These are phyloP conservation scores for Ceratonia siliqua DNA, from an alignment of 306 rosid genomes.

Conservation along the genomic window DNA sequence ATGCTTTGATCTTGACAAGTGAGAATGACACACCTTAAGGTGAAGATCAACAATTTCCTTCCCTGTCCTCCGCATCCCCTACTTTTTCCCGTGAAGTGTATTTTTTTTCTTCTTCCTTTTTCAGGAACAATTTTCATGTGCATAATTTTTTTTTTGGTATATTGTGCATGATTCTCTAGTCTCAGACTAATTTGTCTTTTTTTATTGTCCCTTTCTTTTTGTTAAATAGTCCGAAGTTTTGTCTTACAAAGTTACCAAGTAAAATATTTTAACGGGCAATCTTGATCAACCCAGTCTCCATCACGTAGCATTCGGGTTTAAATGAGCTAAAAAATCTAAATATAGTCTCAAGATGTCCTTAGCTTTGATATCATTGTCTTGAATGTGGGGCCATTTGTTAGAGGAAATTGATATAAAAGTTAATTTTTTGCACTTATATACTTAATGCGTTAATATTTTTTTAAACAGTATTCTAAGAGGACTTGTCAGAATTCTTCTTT, in stretches of 20 bases:
- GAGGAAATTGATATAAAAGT: too few relatives aligned
- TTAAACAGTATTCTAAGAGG: too few relatives aligned
- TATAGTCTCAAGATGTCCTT: conserved; percentile 25
- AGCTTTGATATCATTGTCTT: conserved; percentile 10
- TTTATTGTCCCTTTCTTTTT: too few relatives aligned
- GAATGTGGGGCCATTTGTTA: background rate
- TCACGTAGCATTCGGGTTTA: background rate
- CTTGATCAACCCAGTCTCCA: conserved; percentile 5
- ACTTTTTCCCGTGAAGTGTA: conserved; percentile 12
- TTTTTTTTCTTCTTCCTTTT: background rate
- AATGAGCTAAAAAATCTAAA: conserved; percentile 14
- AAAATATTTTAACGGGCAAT: background rate
- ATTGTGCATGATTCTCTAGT: too few relatives aligned
- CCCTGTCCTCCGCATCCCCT: background rate
- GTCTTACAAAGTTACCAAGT: background rate
- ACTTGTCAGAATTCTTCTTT: too few relatives aligned
- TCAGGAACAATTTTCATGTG: background rate
- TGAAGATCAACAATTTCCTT: conserved; percentile 6
- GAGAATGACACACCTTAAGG: conserved; percentile 25
- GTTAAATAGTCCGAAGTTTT: too few relatives aligned
- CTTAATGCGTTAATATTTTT: too few relatives aligned
- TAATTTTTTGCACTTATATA: too few relatives aligned
- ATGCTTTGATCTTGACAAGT: conserved; percentile 27
- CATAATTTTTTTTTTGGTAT: too few relatives aligned
- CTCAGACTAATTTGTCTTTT: too few relatives aligned